A percentile compares a stretch with the other conserved stretches of the same genome.
phyloP scores from a whole-genome alignment of 345 rosid genomes.

The Brassica incana region DNA sequence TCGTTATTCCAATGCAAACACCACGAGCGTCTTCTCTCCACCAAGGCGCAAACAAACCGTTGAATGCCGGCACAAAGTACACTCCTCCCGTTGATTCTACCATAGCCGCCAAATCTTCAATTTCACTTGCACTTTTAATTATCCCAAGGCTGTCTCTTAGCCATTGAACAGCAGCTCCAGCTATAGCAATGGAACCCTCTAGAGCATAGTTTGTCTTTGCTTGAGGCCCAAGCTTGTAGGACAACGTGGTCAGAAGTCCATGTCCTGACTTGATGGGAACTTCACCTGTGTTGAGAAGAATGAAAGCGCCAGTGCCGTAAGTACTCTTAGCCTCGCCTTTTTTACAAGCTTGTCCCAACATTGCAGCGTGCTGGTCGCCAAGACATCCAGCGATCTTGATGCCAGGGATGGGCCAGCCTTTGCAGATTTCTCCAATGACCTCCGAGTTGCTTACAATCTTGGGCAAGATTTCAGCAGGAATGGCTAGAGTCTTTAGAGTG shows the following conservation, averaged over 20 bases:
- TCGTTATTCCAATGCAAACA: constrained; percentile 81
- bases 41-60: constrained; percentile 95
- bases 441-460: constrained; percentile 84
- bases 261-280: constrained; percentile 60
- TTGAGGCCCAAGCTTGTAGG: constrained; percentile 85
- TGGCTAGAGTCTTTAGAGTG: constrained; percentile 53
- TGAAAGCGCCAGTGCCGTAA: constrained; percentile 90
- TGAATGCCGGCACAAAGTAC: constrained; percentile 94
- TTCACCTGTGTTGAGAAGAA: constrained; percentile 87
- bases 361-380: constrained; percentile 97
- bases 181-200: constrained; percentile 95
- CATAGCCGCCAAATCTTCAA: constrained; percentile 62
- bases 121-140: constrained; percentile 63
- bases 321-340: constrained; percentile 97
- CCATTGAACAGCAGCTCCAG: constrained; percentile 99
- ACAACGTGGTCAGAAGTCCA: constrained; percentile 80
- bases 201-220: constrained; percentile 81
- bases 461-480: constrained; percentile 68
- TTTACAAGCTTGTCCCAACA: constrained; percentile 85
- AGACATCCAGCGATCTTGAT: constrained; percentile 88
- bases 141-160: constrained; percentile 84
- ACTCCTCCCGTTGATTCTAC: constrained; percentile 83
- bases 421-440: constrained; percentile 64
- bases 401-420: constrained; percentile 86
- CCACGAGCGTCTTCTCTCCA: constrained; percentile 99